Percentiles rank a stretch among this genome's conserved stretches.
Conservation (phyloP, 495 filamentous ascomycete genomes). For the Schizothecium vesticola region DNA sequence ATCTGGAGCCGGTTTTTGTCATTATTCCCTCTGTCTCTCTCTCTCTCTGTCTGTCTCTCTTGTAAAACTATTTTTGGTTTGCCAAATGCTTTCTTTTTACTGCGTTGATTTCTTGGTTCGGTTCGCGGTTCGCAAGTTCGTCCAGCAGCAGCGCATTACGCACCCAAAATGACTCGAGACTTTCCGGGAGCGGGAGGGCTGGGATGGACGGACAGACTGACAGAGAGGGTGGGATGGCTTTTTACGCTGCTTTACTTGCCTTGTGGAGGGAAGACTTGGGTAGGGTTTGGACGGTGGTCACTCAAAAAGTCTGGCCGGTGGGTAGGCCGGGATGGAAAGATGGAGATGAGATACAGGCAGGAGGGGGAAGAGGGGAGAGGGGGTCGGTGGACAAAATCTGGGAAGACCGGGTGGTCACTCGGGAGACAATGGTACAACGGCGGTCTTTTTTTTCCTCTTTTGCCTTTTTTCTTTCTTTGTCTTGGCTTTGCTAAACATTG, state of each 20-base stretch:
- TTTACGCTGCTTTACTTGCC: background rate
- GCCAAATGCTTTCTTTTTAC: background rate
- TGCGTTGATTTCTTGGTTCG: background rate
- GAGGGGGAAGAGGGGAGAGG: background rate
- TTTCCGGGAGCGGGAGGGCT: background rate
- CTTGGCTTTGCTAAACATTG: background rate
- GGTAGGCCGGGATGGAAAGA: background rate
- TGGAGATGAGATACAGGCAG: background rate
- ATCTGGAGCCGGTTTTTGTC: background rate
- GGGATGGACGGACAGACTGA: background rate
- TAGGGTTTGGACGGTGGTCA: background rate
- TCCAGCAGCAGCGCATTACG: no score
- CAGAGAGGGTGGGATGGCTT: background rate
- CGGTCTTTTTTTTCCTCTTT: background rate
- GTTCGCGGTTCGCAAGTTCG: no score
- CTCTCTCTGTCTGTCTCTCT: background rate
- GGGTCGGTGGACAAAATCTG: background rate
- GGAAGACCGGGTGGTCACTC: background rate
- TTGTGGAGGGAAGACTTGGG: background rate
- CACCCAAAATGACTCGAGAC: no score
- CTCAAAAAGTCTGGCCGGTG: background rate
- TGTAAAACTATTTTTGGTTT: background rate
- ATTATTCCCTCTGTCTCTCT: background rate
- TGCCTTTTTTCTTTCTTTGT: background rate
- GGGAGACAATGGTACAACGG: background rate